Percentiles rank a stretch among this genome's conserved stretches.
These are phyloP conservation scores for Daldinia eschscholtzii DNA, from an alignment of 2,329 filamentous ascomycete species.

Conservation along the genomic window DNA sequence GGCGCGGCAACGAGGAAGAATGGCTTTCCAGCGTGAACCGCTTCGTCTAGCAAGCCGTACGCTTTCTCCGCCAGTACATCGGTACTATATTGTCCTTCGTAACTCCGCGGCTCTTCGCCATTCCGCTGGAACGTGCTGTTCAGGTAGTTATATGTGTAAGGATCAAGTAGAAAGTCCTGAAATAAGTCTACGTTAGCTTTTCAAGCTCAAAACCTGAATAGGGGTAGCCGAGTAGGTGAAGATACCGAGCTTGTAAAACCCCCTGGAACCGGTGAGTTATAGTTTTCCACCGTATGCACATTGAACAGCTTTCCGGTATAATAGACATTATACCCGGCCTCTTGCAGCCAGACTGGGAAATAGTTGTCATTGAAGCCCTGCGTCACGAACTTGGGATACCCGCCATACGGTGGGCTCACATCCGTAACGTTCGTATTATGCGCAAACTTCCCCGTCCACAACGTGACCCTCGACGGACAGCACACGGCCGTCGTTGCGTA, in stretches of 20 bases:
- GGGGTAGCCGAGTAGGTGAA: not conserved
- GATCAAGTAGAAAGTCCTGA: constrained; percentile 69
- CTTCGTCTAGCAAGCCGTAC: constrained; percentile 71
- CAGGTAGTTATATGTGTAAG: constrained; percentile 75
- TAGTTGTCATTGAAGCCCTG: constrained; percentile 68
- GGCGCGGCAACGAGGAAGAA: constrained; percentile 78
- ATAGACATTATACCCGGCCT: constrained; percentile 69
- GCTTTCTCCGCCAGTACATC: constrained; percentile 73
- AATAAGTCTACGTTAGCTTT: not conserved
- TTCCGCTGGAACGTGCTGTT: constrained; percentile 75
- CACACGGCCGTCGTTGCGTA: constrained; percentile 62
- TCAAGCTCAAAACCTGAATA: not conserved
- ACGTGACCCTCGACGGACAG: constrained; percentile 63
- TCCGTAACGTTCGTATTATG: constrained; percentile 75
- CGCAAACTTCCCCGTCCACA: constrained; percentile 70
- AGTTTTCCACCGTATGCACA: constrained; percentile 57
- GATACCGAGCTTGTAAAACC: constrained; percentile 44
- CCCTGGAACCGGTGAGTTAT: constrained; percentile 58
- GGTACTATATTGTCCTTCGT: constrained; percentile 56
- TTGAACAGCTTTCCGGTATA: constrained; percentile 71
- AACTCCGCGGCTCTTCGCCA: constrained; percentile 57
- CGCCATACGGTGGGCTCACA: constrained; percentile 64
- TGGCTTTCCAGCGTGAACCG: constrained; percentile 64
- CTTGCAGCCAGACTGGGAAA: constrained; percentile 68
- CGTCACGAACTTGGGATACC: constrained; percentile 66